Evolutionary conservation across 2,329 filamentous ascomycete species (phyloP).

Genomic region (Clarireedia paspali): DNA sequence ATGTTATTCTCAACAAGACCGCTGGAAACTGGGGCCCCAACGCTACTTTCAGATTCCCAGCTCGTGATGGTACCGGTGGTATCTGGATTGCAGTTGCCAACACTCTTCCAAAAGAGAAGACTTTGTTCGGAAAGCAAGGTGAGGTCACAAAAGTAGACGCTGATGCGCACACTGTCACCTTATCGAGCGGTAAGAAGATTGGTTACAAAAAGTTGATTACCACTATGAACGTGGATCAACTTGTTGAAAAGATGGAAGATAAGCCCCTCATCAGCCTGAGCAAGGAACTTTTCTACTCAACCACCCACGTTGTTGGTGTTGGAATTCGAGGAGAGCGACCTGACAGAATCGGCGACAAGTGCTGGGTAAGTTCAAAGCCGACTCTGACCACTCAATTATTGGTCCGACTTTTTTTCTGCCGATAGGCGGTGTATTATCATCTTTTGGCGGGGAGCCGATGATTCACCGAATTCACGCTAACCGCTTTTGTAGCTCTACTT

Average conservation of each 20-base stretch:
- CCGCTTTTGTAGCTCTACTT: slow-evolving; percentile 69
- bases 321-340: slow-evolving; percentile 87
- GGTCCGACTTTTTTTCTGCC: neutral
- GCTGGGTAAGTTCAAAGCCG: slow-evolving; percentile 60
- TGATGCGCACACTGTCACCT: slow-evolving; percentile 70
- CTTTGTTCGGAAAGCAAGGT: slow-evolving; percentile 77
- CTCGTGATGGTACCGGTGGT: slow-evolving; percentile 88
- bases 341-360: slow-evolving; percentile 97
- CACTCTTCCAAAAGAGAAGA: slow-evolving; percentile 87
- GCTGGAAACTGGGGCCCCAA: slow-evolving; percentile 98
- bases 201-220: slow-evolving; percentile 88
- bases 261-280: slow-evolving; percentile 72
- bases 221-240: slow-evolving; percentile 91
- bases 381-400: neutral
- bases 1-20: slow-evolving; percentile 92
- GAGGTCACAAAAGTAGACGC: slow-evolving; percentile 83
- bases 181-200: slow-evolving; percentile 80
- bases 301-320: slow-evolving; percentile 94
- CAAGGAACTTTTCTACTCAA: slow-evolving; percentile 94
- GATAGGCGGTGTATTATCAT: neutral
- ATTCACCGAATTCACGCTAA: slow-evolving; percentile 18
- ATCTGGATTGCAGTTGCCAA: slow-evolving; percentile 98
- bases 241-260: slow-evolving; percentile 83
- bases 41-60: slow-evolving; percentile 96
- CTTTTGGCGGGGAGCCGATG: too few species aligned